These are phyloP conservation scores for Cerioporus squamosus DNA, from an alignment of 1,284 basidiomycete species.

Conservation along the genomic window DNA sequence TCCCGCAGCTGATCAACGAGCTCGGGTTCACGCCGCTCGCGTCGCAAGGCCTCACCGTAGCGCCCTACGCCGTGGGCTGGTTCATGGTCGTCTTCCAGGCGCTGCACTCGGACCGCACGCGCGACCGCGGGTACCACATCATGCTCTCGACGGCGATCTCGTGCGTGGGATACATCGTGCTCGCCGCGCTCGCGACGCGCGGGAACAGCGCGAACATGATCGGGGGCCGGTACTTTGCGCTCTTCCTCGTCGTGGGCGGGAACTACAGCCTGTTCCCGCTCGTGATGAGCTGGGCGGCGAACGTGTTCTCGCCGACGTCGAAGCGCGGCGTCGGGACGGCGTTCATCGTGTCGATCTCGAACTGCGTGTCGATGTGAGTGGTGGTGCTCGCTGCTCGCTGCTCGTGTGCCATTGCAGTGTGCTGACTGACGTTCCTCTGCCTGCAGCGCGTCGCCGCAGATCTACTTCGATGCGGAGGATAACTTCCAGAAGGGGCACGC, in stretches of 20 bases:
- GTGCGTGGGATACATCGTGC: slow-evolving; percentile 54
- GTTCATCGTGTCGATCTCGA: slow-evolving; percentile 61
- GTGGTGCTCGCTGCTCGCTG: too few species aligned
- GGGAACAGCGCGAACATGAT: slow-evolving; percentile 35
- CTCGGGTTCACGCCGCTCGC: slow-evolving; percentile 59
- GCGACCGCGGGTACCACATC: slow-evolving; percentile 57
- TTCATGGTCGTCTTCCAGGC: slow-evolving; percentile 56
- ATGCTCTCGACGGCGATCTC: slow-evolving; percentile 51
- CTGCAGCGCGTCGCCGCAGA: slow-evolving; percentile 56
- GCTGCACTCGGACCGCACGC: slow-evolving; percentile 55
- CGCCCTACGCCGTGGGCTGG: slow-evolving; percentile 58
- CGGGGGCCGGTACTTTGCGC: slow-evolving; percentile 58
- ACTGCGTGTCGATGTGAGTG: slow-evolving; percentile 57
- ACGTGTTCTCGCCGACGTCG: slow-evolving; percentile 57
- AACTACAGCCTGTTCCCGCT: slow-evolving; percentile 59
- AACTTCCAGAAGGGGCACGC: slow-evolving; percentile 57
- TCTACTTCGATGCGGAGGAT: slow-evolving; percentile 57
- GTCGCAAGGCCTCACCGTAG: slow-evolving; percentile 59
- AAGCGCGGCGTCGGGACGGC: slow-evolving; percentile 62
- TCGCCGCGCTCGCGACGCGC: slow-evolving; percentile 52
- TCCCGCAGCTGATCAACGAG: slow-evolving; percentile 49
- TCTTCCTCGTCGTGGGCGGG: slow-evolving; percentile 58
- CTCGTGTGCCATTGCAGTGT: neutral
- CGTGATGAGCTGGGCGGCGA: slow-evolving; percentile 65
- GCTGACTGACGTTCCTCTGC: neutral